Conservation (phyloP, 2,329 filamentous ascomycete genomes). For the Magnaporthiopsis rhizophila region DNA sequence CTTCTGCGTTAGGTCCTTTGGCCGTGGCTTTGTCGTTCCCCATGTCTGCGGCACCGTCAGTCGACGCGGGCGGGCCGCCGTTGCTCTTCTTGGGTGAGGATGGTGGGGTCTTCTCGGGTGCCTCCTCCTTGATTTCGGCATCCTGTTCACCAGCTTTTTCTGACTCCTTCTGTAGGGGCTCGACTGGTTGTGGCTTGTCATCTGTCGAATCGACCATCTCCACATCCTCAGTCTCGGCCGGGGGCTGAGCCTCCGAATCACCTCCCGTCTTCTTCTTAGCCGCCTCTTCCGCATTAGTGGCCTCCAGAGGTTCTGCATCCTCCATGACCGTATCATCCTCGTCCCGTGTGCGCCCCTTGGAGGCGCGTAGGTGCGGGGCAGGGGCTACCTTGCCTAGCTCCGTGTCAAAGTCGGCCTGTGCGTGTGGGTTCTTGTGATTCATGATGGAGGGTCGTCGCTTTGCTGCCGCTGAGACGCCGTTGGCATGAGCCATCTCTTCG, state of each 20-base stretch:
- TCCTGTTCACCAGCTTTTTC: conserved; percentile 2
- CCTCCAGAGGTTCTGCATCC: not conserved
- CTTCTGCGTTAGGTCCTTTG: not conserved
- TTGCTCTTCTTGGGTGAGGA: not conserved
- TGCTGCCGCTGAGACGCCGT: conserved; percentile 54
- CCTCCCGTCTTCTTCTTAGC: not conserved
- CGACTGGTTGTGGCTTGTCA: not conserved
- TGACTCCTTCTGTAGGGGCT: not conserved
- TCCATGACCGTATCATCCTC: conserved; percentile 8
- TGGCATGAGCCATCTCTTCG: conserved; percentile 67
- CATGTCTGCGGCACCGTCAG: not conserved
- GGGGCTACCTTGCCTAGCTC: conserved; percentile 7
- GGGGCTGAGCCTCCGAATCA: not conserved
- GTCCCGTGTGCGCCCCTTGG: conserved; percentile 1
- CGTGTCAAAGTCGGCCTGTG: conserved; percentile 29
- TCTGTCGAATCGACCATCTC: conserved; percentile 6
- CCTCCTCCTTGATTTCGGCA: conserved; percentile 8
- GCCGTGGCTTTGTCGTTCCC: not conserved
- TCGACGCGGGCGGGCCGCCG: not conserved
- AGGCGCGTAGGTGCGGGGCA: not conserved
- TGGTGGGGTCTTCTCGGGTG: conserved; percentile 3
- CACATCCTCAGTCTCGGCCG: conserved; percentile 6
- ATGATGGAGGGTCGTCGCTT: conserved; percentile 41
- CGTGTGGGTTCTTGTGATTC: conserved; percentile 39
- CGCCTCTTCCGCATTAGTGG: not conserved